A percentile compares a stretch with the other conserved stretches of the same genome.
phyloP scores from a whole-genome alignment of 306 rosid species.

The Vigna angularis region DNA sequence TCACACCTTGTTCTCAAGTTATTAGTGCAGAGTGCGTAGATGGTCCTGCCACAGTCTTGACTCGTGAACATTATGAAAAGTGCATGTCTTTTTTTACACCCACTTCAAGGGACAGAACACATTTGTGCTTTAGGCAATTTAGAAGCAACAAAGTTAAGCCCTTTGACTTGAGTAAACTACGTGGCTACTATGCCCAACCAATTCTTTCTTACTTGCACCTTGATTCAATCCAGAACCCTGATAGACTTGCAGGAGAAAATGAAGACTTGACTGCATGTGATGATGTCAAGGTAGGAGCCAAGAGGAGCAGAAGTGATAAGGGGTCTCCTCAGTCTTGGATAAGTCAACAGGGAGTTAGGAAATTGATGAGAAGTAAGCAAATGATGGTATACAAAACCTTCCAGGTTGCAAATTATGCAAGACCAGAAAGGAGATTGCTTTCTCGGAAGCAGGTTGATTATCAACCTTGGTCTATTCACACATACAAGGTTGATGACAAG shows the following conservation, averaged over 20 bases:
- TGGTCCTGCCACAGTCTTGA: slow-evolving; percentile 88
- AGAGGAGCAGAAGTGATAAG: slow-evolving; percentile 74
- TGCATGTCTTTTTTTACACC: slow-evolving; percentile 69
- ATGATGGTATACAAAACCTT: slow-evolving; percentile 57
- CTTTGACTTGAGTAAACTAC: slow-evolving; percentile 85
- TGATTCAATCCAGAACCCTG: slow-evolving; percentile 52
- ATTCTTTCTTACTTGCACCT: slow-evolving; percentile 78
- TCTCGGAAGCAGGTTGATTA: slow-evolving; percentile 60
- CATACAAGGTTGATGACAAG: slow-evolving; percentile 73
- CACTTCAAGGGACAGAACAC: slow-evolving; percentile 66
- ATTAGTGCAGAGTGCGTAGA: slow-evolving; percentile 98
- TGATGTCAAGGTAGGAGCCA: slow-evolving; percentile 63
- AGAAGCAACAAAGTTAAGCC: slow-evolving; percentile 88
- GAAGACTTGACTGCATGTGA: slow-evolving; percentile 63
- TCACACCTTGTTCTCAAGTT: slow-evolving; percentile 89
- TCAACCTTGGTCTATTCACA: slow-evolving; percentile 57
- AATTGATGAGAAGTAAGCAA: slow-evolving; percentile 54
- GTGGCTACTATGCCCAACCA: slow-evolving; percentile 83
- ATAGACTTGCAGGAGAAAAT: slow-evolving; percentile 64
- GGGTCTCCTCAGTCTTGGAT: slow-evolving; percentile 52
- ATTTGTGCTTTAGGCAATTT: slow-evolving; percentile 88
- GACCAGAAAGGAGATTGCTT: slow-evolving; percentile 55
- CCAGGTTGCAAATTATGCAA: slow-evolving; percentile 55
- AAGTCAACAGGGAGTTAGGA: slow-evolving; percentile 61
- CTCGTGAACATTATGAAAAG: slow-evolving; percentile 81